Evolutionary conservation across 352 stramenopile species (phyloP).

Genomic region (Thalassiosira pacifica): DNA sequence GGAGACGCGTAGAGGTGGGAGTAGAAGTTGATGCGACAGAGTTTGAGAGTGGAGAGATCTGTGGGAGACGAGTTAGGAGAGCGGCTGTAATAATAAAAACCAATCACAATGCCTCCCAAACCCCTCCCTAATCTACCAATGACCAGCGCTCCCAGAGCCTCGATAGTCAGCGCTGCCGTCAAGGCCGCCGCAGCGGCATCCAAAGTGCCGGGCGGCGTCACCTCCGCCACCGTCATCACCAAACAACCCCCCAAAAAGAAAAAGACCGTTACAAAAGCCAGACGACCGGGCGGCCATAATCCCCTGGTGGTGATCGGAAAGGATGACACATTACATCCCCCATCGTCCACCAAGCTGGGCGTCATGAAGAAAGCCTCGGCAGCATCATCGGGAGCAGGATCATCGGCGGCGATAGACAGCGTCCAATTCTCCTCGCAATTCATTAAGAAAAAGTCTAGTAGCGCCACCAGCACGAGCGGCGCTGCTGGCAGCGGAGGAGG

Average conservation of each 20-base stretch:
- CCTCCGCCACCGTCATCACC: not conserved
- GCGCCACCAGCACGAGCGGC: not conserved
- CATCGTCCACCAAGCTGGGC: not conserved
- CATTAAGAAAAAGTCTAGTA: not conserved
- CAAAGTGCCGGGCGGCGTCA: not conserved
- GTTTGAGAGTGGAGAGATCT: no score
- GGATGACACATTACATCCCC: not conserved
- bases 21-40: no score
- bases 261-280: not conserved
- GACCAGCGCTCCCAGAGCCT: not conserved
- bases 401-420: not conserved
- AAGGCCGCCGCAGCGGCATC: not conserved
- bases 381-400: not conserved
- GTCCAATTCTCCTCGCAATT: not conserved
- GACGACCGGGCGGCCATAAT: not conserved
- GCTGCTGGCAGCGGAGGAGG: not conserved
- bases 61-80: no score
- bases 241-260: slow-evolving; percentile 7
- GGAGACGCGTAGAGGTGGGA: no score
- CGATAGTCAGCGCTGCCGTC: not conserved
- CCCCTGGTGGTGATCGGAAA: not conserved
- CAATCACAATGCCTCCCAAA: slow-evolving; percentile 1
- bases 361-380: not conserved
- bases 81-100: no score
- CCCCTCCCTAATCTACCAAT: not conserved